Conservation (phyloP, 768 basidiomycete genomes). For the Lentinus tigrinus region DNA sequence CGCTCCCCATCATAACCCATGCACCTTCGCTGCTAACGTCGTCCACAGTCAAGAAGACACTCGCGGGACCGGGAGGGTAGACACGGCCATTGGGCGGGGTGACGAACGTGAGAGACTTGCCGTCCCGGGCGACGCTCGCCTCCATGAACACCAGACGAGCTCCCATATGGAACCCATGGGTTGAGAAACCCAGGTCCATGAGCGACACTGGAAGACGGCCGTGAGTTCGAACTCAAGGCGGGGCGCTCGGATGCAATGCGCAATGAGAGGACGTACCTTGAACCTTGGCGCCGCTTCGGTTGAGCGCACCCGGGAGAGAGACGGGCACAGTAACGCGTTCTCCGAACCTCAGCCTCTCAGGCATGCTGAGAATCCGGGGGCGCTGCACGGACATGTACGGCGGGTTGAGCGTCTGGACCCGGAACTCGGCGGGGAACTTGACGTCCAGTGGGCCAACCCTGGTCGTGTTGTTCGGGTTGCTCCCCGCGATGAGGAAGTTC, state of each 20-base stretch:
- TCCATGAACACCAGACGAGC: slow-evolving; percentile 71
- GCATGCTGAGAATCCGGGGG: slow-evolving; percentile 45
- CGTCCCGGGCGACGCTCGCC: slow-evolving; percentile 42
- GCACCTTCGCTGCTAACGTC: slow-evolving; percentile 62
- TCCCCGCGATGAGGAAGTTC: slow-evolving; percentile 75
- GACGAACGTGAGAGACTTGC: slow-evolving; percentile 49
- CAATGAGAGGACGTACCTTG: slow-evolving; percentile 47
- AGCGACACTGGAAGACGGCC: slow-evolving; percentile 52
- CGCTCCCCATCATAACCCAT: slow-evolving; percentile 70
- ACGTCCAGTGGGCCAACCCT: slow-evolving; percentile 43
- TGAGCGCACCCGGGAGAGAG: slow-evolving; percentile 35
- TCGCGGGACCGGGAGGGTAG: slow-evolving; percentile 85
- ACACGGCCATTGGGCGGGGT: slow-evolving; percentile 63
- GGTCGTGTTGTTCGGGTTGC: slow-evolving; percentile 79
- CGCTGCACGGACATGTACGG: slow-evolving; percentile 71
- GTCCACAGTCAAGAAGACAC: slow-evolving; percentile 62
- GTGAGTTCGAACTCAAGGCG: no score
- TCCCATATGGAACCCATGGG: slow-evolving; percentile 74
- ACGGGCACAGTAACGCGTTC: slow-evolving; percentile 48
- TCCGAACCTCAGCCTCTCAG: slow-evolving; percentile 42
- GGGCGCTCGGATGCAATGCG: not conserved
- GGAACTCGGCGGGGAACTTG: slow-evolving; percentile 80
- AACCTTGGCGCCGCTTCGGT: slow-evolving; percentile 32
- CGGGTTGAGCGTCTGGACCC: slow-evolving; percentile 84
- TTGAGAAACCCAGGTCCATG: slow-evolving; percentile 81